phyloP scores from a whole-genome alignment of 2,329 filamentous ascomycete species.

The Penicillium sp. region DNA sequence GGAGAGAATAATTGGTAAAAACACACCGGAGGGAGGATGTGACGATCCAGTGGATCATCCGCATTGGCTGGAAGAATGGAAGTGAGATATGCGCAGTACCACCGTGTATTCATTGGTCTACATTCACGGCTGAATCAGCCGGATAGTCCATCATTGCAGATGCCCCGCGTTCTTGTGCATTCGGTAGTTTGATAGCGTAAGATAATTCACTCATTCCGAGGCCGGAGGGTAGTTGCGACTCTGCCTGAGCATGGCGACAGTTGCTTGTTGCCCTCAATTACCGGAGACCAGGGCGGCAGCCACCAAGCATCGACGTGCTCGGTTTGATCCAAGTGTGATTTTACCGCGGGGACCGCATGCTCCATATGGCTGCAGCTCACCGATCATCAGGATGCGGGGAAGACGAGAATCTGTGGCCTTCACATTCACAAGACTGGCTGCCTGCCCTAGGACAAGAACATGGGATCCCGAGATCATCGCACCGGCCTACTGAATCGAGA shows the following conservation, averaged over 20 bases:
- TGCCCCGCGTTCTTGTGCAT: background rate
- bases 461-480: constrained; percentile 9
- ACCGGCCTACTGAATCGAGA: constrained; percentile 10
- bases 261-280: background rate
- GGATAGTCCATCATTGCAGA: background rate
- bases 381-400: background rate
- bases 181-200: background rate
- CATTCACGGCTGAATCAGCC: background rate
- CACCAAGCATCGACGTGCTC: background rate
- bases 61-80: background rate
- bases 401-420: background rate
- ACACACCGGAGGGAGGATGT: background rate
- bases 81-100: background rate
- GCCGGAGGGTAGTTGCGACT: background rate
- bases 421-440: background rate
- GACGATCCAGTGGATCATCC: background rate
- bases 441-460: background rate
- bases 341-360: background rate
- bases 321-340: background rate
- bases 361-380: background rate
- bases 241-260: background rate
- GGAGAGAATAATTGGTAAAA: background rate
- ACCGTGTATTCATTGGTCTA: background rate
- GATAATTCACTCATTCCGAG: background rate
- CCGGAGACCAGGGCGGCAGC: background rate